Percentiles rank a stretch among this genome's conserved stretches.
These are phyloP conservation scores for Chiua sp. DNA, from an alignment of 1,284 basidiomycete species.

Conservation along the genomic window DNA sequence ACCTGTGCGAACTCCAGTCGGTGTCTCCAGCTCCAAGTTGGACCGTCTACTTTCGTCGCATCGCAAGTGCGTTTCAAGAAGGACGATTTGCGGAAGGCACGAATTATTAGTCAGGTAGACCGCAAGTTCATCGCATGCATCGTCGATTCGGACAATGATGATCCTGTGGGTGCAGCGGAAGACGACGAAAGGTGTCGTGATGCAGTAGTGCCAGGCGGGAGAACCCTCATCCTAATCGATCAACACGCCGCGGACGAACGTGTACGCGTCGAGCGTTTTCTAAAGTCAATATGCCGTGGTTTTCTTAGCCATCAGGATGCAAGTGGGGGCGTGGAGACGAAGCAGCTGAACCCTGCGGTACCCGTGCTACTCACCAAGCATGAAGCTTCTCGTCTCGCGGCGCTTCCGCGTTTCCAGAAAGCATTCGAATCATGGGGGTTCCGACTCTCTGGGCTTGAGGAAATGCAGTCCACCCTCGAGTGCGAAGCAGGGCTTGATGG, in stretches of 20 bases:
- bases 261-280: slow-evolving; percentile 84
- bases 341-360: slow-evolving; percentile 53
- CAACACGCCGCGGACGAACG: slow-evolving; percentile 98
- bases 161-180: slow-evolving; percentile 17
- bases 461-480: slow-evolving; percentile 20
- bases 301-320: slow-evolving; percentile 52
- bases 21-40: slow-evolving; percentile 16
- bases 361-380: slow-evolving; percentile 66
- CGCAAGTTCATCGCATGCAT: slow-evolving; percentile 87
- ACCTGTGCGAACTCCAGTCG: slow-evolving; percentile 10
- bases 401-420: slow-evolving; percentile 45
- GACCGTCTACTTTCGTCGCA: slow-evolving; percentile 16
- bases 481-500: slow-evolving; percentile 32
- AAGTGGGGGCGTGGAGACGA: slow-evolving; percentile 42
- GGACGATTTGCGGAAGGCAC: slow-evolving; percentile 56
- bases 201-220: slow-evolving; percentile 10
- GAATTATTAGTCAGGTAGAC: slow-evolving; percentile 85
- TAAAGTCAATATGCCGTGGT: slow-evolving; percentile 70
- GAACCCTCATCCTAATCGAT: slow-evolving; percentile 81
- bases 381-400: slow-evolving; percentile 59
- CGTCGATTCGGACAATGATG: slow-evolving; percentile 33
- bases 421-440: slow-evolving; percentile 80
- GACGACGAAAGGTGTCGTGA: slow-evolving; percentile 13
- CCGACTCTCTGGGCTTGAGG: slow-evolving; percentile 49
- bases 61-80: slow-evolving; percentile 51